phyloP scores from a whole-genome alignment of 2,329 filamentous ascomycete genomes.

The Chrysoporthe puriensis region DNA sequence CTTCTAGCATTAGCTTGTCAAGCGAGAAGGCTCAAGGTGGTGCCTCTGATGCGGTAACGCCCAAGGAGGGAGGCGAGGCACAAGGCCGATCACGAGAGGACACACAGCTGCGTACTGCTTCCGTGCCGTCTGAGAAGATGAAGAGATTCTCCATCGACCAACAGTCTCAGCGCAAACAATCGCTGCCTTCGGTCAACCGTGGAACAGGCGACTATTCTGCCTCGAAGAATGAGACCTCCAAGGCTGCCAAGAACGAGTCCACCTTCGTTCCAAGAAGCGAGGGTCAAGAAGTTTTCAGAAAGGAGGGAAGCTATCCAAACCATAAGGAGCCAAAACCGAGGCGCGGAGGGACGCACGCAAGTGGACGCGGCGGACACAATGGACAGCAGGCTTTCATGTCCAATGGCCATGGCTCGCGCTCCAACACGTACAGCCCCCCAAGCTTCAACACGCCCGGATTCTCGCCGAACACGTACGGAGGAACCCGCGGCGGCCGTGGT shows the following conservation, averaged over 20 bases:
- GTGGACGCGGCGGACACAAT: constrained; percentile 26
- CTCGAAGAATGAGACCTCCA: constrained; percentile 23
- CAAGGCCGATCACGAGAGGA: constrained; percentile 26
- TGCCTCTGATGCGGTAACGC: constrained; percentile 6
- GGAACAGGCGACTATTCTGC: constrained; percentile 21
- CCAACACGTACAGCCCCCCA: constrained; percentile 21
- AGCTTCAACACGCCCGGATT: constrained; percentile 11
- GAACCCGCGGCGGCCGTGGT: constrained; percentile 45
- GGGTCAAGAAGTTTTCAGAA: constrained; percentile 22
- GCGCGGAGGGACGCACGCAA: constrained; percentile 23
- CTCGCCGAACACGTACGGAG: constrained; percentile 17
- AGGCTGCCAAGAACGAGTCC: constrained; percentile 22
- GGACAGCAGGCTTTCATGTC: constrained; percentile 22
- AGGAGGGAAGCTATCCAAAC: constrained; percentile 23
- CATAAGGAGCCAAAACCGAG: constrained; percentile 26
- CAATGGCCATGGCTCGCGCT: constrained; percentile 26
- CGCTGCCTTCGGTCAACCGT: constrained; percentile 19
- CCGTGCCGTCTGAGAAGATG: constrained; percentile 23
- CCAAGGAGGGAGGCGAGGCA: constrained; percentile 15
- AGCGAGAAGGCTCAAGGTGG: constrained; percentile 33
- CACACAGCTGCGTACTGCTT: constrained; percentile 14
- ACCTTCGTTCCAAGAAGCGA: constrained; percentile 14
- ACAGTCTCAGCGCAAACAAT: constrained; percentile 20
- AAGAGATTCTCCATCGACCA: constrained; percentile 25
- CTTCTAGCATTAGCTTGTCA: constrained; percentile 26